These are phyloP conservation scores for Zymoseptoria passerinii DNA, from an alignment of 2,329 filamentous ascomycete species.

Conservation along the genomic window DNA sequence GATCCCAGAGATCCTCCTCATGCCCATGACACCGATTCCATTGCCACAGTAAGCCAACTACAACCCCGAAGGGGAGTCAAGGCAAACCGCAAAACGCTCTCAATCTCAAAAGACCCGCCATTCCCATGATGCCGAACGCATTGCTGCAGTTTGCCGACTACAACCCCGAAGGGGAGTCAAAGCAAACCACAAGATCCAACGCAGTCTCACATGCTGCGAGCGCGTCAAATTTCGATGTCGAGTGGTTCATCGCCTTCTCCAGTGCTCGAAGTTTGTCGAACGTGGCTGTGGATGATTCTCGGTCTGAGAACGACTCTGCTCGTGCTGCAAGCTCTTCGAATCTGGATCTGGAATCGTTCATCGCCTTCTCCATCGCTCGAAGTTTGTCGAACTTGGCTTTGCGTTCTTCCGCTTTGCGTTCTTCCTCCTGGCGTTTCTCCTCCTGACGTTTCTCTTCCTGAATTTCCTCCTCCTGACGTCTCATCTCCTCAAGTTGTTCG, in stretches of 20 bases:
- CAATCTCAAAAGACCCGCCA: too few relatives aligned
- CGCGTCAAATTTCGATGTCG: neutral
- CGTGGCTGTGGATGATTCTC: neutral
- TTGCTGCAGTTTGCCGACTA: too few relatives aligned
- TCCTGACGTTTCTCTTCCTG: neutral
- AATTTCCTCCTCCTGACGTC: neutral
- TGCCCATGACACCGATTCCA: too few relatives aligned
- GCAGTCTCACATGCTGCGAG: neutral
- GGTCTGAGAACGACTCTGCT: neutral
- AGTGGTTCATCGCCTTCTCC: neutral
- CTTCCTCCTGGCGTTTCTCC: neutral
- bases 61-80: neutral
- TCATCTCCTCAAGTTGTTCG: neutral
- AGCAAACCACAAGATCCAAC: neutral
- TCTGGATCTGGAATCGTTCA: neutral
- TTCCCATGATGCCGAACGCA: too few relatives aligned
- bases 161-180: neutral
- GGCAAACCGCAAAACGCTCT: neutral
- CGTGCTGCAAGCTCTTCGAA: neutral
- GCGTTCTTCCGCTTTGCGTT: neutral
- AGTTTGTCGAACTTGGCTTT: neutral
- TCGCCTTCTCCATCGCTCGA: neutral
- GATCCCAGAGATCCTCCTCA: too few relatives aligned
- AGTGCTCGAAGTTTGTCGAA: neutral
- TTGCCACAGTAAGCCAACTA: too few relatives aligned